Evolutionary conservation across 2,329 filamentous ascomycete genomes (phyloP).

Genomic region (Macrophomina pseudophaseolina): DNA sequence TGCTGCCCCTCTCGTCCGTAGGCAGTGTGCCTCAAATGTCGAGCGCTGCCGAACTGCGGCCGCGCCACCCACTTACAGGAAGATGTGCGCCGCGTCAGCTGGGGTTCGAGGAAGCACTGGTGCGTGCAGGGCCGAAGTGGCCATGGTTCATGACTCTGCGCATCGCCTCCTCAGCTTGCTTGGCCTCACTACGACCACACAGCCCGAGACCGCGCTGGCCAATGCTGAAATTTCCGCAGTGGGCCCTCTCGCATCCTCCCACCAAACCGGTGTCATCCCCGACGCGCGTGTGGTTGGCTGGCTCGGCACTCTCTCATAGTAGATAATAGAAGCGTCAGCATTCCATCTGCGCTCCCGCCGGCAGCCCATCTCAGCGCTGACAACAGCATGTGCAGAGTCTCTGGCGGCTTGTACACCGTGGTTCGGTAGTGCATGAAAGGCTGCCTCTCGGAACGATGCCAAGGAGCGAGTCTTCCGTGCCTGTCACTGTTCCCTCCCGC

Average conservation of each 20-base stretch:
- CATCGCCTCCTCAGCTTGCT: not conserved
- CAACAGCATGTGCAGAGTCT: not conserved
- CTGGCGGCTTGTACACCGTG: not conserved
- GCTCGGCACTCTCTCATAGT: not conserved
- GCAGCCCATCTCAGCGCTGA: not conserved
- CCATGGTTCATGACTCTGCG: constrained; percentile 3
- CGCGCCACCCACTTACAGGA: not conserved
- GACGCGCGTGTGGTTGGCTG: not conserved
- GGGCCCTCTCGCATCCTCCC: not conserved
- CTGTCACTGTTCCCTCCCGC: not conserved
- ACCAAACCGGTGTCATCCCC: not conserved
- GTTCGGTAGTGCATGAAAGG: not conserved
- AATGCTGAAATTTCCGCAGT: not conserved
- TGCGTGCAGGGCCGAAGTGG: not conserved
- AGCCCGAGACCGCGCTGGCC: too few relatives aligned
- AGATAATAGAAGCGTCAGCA: not conserved
- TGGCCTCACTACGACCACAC: not conserved
- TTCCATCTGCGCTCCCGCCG: not conserved
- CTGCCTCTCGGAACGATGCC: not conserved
- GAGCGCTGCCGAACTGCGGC: not conserved
- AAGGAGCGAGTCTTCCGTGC: not conserved
- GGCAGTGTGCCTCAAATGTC: not conserved
- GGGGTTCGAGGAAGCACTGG: constrained; percentile 1
- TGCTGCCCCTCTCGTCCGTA: not conserved
- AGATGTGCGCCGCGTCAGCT: constrained; percentile 5